Evolutionary conservation across 495 filamentous ascomycete species (phyloP).

Genomic region (Penicillium flavigenum): DNA sequence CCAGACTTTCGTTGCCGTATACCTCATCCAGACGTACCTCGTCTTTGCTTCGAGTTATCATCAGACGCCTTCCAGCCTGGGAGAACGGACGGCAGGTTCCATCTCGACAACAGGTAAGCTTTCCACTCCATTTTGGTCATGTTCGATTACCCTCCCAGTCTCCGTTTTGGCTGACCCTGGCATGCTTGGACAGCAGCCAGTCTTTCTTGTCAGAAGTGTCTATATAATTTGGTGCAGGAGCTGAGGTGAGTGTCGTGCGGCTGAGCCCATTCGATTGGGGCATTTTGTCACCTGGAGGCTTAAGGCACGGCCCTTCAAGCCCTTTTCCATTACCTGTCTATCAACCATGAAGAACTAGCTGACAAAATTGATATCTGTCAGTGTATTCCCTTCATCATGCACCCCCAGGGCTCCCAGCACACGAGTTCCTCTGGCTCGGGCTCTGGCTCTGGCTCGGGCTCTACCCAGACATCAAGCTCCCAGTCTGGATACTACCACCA

Average conservation of each 20-base stretch:
- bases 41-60: background rate
- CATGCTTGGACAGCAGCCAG: background rate
- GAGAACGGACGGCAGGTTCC: background rate
- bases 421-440: slow-evolving; percentile 39
- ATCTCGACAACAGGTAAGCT: background rate
- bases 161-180: background rate
- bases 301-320: background rate
- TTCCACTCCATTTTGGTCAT: background rate
- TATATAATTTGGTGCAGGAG: slow-evolving; percentile 10
- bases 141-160: background rate
- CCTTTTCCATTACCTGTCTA: background rate
- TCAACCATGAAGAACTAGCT: background rate
- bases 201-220: background rate
- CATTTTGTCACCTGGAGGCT: background rate
- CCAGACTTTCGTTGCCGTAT: slow-evolving; percentile 2
- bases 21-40: background rate
- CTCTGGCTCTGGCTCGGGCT: slow-evolving; percentile 12
- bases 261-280: background rate
- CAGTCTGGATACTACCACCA: slow-evolving; percentile 27
- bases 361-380: background rate
- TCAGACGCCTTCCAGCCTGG: slow-evolving; percentile 2
- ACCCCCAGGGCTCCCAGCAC: slow-evolving; percentile 31
- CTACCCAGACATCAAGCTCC: slow-evolving; percentile 18
- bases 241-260: slow-evolving; percentile 3
- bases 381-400: slow-evolving; percentile 29